These are phyloP conservation scores for Silene coronaria DNA, from an alignment of 179 eudicot species.

Conservation along the genomic window DNA sequence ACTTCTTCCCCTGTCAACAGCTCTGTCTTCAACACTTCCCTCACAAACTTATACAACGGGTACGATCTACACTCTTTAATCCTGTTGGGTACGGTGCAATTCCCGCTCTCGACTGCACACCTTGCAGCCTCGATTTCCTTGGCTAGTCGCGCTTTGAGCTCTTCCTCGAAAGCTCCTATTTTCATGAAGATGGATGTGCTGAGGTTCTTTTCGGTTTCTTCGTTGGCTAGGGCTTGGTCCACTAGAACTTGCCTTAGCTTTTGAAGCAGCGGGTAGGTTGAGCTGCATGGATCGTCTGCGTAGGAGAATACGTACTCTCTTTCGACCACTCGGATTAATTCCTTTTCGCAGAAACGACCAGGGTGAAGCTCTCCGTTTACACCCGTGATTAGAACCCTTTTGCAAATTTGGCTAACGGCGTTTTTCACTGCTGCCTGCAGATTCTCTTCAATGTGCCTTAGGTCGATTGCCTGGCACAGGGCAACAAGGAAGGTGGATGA, in stretches of 20 bases:
- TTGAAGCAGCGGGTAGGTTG: slow-evolving; percentile 47
- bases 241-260: slow-evolving; percentile 58
- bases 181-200: slow-evolving; percentile 49
- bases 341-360: slow-evolving; percentile 47
- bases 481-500: slow-evolving; percentile 52
- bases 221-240: slow-evolving; percentile 52
- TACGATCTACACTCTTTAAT: slow-evolving; percentile 39
- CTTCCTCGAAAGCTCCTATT: slow-evolving; percentile 56
- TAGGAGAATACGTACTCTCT: slow-evolving; percentile 47
- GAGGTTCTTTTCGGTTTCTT: slow-evolving; percentile 33
- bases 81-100: slow-evolving; percentile 21
- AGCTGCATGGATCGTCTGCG: slow-evolving; percentile 53
- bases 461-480: slow-evolving; percentile 50
- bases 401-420: slow-evolving; percentile 42
- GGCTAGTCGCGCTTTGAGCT: slow-evolving; percentile 43
- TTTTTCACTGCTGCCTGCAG: slow-evolving; percentile 36
- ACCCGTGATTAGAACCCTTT: slow-evolving; percentile 33
- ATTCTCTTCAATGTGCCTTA: slow-evolving; percentile 58
- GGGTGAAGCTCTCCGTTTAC: slow-evolving; percentile 46
- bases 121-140: slow-evolving; percentile 53
- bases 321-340: slow-evolving; percentile 44
- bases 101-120: slow-evolving; percentile 28
- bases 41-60: slow-evolving; percentile 34
- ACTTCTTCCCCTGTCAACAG: slow-evolving; percentile 34
- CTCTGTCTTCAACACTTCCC: slow-evolving; percentile 32